Percentiles rank a stretch among this genome's conserved stretches.
These are phyloP conservation scores for Tillandsia leiboldiana DNA, from an alignment of 176 grass and related monocot genomes.

Conservation along the genomic window DNA sequence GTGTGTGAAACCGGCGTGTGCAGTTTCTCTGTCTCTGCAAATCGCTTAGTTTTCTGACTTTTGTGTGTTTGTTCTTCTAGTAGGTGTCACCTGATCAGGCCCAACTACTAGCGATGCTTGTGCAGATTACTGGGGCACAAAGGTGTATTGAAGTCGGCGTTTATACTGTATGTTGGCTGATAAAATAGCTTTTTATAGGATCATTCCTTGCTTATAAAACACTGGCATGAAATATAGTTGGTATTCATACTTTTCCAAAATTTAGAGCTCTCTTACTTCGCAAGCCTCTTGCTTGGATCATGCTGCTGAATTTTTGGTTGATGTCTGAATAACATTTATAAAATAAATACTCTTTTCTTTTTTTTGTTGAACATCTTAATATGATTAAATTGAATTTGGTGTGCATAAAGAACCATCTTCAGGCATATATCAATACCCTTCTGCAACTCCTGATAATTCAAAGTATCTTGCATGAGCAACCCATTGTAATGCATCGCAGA, in stretches of 20 bases:
- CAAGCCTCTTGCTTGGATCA: neutral
- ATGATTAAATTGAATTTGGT: too few species aligned
- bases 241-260: neutral
- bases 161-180: slow-evolving; percentile 50
- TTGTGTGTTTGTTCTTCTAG: slow-evolving; percentile 6
- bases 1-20: neutral
- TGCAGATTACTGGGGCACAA: slow-evolving; percentile 60
- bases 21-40: neutral
- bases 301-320: neutral
- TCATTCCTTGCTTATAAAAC: neutral
- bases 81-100: slow-evolving; percentile 89
- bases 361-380: too few species aligned
- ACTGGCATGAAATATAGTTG: neutral
- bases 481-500: too few species aligned
- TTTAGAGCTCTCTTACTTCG: neutral
- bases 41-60: neutral
- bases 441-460: too few species aligned
- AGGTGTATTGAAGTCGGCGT: slow-evolving; percentile 87
- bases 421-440: too few species aligned
- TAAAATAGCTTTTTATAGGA: neutral
- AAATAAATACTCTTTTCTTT: too few species aligned
- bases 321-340: too few species aligned
- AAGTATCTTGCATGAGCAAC: too few species aligned
- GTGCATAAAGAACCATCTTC: too few species aligned
- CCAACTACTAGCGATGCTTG: slow-evolving; percentile 81